These are phyloP conservation scores for Xylaria sp. DNA, from an alignment of 2,329 filamentous ascomycete species.

Conservation along the genomic window DNA sequence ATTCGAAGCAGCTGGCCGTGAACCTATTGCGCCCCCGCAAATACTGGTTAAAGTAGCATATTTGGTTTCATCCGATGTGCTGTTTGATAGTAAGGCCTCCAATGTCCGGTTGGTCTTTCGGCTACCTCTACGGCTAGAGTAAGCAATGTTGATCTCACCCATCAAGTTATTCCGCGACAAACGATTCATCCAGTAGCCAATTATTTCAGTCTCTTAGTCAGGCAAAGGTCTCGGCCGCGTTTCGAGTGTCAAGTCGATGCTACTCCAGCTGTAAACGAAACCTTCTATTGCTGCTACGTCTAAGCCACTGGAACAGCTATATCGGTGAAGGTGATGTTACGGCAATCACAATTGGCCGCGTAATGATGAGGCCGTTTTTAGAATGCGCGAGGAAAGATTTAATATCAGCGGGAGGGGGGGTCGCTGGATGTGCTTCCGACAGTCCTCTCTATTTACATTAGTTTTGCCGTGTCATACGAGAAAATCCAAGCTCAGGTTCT, in stretches of 20 bases:
- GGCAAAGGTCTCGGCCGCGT: background rate
- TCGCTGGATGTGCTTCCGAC: background rate
- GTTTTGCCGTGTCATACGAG: background rate
- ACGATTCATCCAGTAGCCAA: background rate
- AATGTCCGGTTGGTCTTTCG: background rate
- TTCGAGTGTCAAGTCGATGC: background rate
- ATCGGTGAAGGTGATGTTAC: background rate
- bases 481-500: background rate
- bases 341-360: background rate
- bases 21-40: background rate
- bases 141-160: background rate
- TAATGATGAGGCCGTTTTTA: background rate
- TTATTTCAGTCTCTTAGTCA: background rate
- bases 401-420: background rate
- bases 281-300: background rate
- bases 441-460: too few relatives aligned
- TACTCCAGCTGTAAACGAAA: background rate
- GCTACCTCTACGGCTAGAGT: background rate
- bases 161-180: background rate
- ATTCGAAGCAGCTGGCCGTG: background rate
- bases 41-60: background rate
- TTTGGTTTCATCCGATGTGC: background rate
- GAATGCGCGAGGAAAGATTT: background rate
- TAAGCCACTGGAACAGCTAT: background rate
- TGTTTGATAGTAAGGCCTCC: background rate